These are phyloP conservation scores for Penicillium daleae DNA, from an alignment of 495 filamentous ascomycete species.

Conservation along the genomic window DNA sequence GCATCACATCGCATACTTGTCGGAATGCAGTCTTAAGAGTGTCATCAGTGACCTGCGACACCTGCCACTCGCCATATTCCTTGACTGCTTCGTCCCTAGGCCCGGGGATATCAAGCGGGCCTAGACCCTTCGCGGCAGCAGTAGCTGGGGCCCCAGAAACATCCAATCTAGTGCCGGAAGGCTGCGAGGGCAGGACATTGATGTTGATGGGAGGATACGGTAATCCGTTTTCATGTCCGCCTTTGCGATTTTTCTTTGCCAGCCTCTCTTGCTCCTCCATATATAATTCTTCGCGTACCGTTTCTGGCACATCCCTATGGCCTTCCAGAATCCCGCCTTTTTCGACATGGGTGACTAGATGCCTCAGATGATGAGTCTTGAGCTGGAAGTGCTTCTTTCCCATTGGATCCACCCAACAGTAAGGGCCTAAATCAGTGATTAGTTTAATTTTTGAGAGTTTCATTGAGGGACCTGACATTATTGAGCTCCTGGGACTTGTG, in stretches of 20 bases:
- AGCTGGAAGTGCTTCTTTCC: no score
- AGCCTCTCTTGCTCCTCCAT: slow-evolving; percentile 32
- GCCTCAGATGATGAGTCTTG: no score
- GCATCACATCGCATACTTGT: slow-evolving; percentile 22
- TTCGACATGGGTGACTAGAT: no score
- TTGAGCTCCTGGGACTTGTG: no score
- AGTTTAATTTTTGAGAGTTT: no score
- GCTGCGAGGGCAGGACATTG: slow-evolving; percentile 5
- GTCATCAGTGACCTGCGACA: slow-evolving; percentile 20
- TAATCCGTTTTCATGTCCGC: slow-evolving; percentile 7
- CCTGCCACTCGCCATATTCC: no score
- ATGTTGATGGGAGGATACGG: slow-evolving; percentile 14
- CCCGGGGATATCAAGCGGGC: slow-evolving; percentile 19
- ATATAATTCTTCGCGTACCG: slow-evolving; percentile 27
- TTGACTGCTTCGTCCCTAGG: slow-evolving; percentile 25
- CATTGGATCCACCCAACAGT: no score
- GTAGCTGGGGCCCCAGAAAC: background rate
- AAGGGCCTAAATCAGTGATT: no score
- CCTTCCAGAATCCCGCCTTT: no score
- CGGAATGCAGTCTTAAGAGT: slow-evolving; percentile 23
- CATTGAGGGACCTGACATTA: no score
- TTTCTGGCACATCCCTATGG: no score
- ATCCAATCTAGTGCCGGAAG: background rate
- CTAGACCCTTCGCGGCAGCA: no score
- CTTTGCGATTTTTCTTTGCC: slow-evolving; percentile 18